Evolutionary conservation across 1,139 yeast genomes (phyloP).

Genomic region (Hansenula sp.): DNA sequence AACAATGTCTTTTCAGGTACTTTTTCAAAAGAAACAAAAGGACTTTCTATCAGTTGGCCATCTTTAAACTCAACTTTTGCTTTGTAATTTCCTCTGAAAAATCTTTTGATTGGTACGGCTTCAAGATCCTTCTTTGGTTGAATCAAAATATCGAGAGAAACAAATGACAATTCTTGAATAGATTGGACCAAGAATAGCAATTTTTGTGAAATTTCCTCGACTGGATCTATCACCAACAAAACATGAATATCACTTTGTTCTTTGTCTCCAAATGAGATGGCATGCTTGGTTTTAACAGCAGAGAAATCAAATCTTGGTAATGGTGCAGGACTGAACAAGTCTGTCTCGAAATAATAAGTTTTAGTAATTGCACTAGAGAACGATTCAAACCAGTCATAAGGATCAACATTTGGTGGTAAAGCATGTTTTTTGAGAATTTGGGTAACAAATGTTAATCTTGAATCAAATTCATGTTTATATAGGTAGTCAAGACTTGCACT

Average conservation of each 20-base stretch:
- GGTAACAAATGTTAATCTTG: slow-evolving; percentile 30
- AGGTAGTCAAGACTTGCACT: slow-evolving; percentile 27
- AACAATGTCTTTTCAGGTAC: slow-evolving; percentile 49
- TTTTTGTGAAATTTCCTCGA: slow-evolving; percentile 64
- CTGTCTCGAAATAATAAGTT: slow-evolving; percentile 34
- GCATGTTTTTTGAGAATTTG: slow-evolving; percentile 2
- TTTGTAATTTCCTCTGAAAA: slow-evolving; percentile 35
- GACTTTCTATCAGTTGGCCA: slow-evolving; percentile 29
- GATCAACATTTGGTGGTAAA: not conserved
- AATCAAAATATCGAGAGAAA: slow-evolving; percentile 50
- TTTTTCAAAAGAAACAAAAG: slow-evolving; percentile 27
- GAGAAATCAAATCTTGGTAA: slow-evolving; percentile 37
- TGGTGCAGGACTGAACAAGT: slow-evolving; percentile 22
- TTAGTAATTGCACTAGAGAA: slow-evolving; percentile 39
- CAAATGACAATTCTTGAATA: slow-evolving; percentile 36
- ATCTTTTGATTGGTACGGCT: slow-evolving; percentile 49
- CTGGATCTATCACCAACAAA: slow-evolving; percentile 65
- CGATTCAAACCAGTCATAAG: slow-evolving; percentile 45
- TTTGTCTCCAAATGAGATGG: slow-evolving; percentile 20
- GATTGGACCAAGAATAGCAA: slow-evolving; percentile 46
- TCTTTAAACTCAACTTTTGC: slow-evolving; percentile 35
- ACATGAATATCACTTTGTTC: slow-evolving; percentile 39
- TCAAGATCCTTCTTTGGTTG: slow-evolving; percentile 47
- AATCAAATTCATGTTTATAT: slow-evolving; percentile 33
- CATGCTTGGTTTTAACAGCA: slow-evolving; percentile 24